These are phyloP conservation scores for Nitzschia sp. DNA, from an alignment of 108 stramenopile genomes.

Conservation along the genomic window DNA sequence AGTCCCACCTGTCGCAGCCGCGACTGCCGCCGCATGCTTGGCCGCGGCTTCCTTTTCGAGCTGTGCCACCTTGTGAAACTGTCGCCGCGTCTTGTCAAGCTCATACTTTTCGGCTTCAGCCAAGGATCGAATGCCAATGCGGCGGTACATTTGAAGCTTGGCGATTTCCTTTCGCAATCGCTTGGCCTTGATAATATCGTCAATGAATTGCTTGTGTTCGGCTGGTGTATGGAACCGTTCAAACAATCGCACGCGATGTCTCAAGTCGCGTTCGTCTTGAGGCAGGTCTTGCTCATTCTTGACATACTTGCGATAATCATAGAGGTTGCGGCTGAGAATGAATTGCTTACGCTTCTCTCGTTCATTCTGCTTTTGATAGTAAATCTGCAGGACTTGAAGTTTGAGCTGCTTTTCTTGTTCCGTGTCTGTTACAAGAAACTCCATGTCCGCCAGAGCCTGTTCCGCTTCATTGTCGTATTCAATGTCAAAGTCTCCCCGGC, in stretches of 20 bases:
- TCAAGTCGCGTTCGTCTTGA: conserved; percentile 88
- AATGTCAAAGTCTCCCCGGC: conserved; percentile 95
- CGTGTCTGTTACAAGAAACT: conserved; percentile 80
- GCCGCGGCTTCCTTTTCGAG: conserved; percentile 59
- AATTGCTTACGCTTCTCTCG: conserved; percentile 86
- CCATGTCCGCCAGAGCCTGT: conserved; percentile 89
- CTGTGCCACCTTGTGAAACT: conserved; percentile 70
- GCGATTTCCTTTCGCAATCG: conserved; percentile 91
- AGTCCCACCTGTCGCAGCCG: background rate
- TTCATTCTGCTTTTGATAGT: conserved; percentile 89
- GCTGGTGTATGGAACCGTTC: conserved; percentile 88
- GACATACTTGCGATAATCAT: conserved; percentile 82
- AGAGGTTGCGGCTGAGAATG: conserved; percentile 70
- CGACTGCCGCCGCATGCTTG: conserved; percentile 16
- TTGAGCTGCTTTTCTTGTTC: conserved; percentile 85
- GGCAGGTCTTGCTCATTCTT: conserved; percentile 61
- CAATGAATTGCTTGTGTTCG: conserved; percentile 87
- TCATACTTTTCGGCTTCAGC: conserved; percentile 89
- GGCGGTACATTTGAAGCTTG: conserved; percentile 91
- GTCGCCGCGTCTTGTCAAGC: conserved; percentile 75
- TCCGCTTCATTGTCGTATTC: conserved; percentile 98
- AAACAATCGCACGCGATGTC: conserved; percentile 88
- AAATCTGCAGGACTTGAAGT: conserved; percentile 84
- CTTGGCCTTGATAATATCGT: conserved; percentile 82
- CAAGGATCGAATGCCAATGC: conserved; percentile 78